A percentile compares a stretch with the other conserved stretches of the same genome.
These are phyloP conservation scores for Microstroma glucosiphilum DNA, from an alignment of 1,284 basidiomycete genomes.

Conservation along the genomic window DNA sequence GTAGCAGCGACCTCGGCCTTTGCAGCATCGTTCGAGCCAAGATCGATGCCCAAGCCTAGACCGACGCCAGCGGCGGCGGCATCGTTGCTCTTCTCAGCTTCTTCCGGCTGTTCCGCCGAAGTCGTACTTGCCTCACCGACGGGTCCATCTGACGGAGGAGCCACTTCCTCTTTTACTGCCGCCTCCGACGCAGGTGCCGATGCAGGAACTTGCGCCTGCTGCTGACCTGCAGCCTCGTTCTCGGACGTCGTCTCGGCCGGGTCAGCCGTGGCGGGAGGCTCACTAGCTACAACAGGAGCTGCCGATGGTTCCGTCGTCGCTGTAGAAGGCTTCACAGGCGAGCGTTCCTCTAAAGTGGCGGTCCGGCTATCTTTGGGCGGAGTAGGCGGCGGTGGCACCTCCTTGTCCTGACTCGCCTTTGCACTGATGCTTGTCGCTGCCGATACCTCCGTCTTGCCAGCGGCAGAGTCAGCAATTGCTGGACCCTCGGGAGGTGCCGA, in stretches of 20 bases:
- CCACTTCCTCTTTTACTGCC: neutral
- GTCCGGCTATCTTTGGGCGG: neutral
- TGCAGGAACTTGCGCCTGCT: neutral
- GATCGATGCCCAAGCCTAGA: neutral
- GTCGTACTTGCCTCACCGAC: neutral
- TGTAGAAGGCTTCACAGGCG: neutral
- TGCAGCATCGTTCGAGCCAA: neutral
- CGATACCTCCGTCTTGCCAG: neutral
- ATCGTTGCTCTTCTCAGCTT: neutral
- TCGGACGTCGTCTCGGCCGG: neutral
- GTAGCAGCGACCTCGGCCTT: neutral
- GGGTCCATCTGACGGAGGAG: neutral
- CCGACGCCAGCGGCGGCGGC: neutral
- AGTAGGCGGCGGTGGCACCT: neutral
- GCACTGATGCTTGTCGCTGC: neutral
- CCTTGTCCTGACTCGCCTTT: neutral
- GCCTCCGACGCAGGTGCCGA: slow-evolving; percentile 3
- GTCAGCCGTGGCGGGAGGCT: neutral
- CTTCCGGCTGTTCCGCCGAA: neutral
- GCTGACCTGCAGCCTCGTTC: neutral
- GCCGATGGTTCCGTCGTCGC: neutral
- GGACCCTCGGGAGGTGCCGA: neutral
- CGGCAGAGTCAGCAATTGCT: neutral
- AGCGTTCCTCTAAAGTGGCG: neutral
- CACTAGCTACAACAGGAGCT: neutral